Evolutionary conservation across 495 filamentous ascomycete species (phyloP).

Genomic region (Aspergillus conjunctus): DNA sequence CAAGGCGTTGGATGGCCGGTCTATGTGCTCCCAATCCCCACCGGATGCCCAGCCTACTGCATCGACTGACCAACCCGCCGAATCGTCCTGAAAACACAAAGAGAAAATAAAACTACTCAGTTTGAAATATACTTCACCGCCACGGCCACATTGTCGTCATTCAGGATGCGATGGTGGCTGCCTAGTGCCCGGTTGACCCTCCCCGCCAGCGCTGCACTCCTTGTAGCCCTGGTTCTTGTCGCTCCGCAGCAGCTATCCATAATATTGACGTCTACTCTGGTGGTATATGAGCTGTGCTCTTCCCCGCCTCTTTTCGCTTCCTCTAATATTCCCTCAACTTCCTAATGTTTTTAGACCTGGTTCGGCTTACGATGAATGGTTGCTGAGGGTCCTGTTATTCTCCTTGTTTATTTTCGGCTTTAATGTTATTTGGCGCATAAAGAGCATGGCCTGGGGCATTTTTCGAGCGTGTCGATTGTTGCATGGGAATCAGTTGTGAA

Average conservation of each 20-base stretch:
- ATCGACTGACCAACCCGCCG: not conserved
- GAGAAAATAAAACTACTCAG: not conserved
- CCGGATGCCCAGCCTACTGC: not conserved
- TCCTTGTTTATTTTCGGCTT: conserved; percentile 9
- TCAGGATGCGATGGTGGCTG: conserved; percentile 54
- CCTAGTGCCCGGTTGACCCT: conserved; percentile 49
- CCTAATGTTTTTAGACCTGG: not conserved
- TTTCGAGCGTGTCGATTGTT: conserved; percentile 19
- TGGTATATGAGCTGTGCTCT: conserved; percentile 1
- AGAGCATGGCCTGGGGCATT: conserved; percentile 12
- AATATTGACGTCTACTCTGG: not conserved
- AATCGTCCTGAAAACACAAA: not conserved
- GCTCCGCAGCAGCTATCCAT: conserved; percentile 49
- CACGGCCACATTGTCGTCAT: conserved; percentile 33
- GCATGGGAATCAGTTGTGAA: conserved; percentile 6
- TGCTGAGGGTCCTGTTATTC: conserved; percentile 1
- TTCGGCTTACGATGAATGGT: not conserved
- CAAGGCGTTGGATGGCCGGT: conserved; percentile 13
- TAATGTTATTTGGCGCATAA: conserved; percentile 18
- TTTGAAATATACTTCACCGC: not conserved
- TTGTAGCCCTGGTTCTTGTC: conserved; percentile 46
- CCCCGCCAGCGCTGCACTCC: conserved; percentile 52
- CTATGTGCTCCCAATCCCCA: not conserved
- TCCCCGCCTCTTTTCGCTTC: not conserved
- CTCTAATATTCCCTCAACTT: not conserved